These are phyloP conservation scores for Myxozyma neglecta DNA, from an alignment of 805 yeast species.

Conservation along the genomic window DNA sequence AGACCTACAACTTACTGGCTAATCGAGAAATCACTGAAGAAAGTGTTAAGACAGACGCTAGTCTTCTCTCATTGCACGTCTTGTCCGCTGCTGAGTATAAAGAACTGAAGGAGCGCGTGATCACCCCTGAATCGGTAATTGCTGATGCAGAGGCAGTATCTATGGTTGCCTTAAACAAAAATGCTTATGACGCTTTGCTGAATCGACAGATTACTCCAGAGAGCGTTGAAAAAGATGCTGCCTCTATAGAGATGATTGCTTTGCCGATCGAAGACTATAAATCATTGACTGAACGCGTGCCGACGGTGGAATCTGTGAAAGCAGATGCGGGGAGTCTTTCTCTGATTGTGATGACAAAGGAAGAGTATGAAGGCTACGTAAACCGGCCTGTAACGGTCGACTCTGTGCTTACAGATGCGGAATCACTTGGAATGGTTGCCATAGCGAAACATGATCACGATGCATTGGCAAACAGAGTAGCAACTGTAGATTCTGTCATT, in stretches of 20 bases:
- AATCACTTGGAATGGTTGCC: slow-evolving; percentile 13
- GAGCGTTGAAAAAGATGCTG: slow-evolving; percentile 12
- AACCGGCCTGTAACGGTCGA: slow-evolving; percentile 6
- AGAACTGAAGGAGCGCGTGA: slow-evolving; percentile 2
- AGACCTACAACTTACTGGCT: neutral
- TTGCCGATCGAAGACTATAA: slow-evolving; percentile 35
- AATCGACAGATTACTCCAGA: slow-evolving; percentile 5
- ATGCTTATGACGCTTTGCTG: neutral
- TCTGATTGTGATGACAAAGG: slow-evolving; percentile 30
- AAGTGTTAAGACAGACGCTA: slow-evolving; percentile 4
- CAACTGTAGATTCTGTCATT: slow-evolving; percentile 3
- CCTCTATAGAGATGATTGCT: slow-evolving; percentile 9
- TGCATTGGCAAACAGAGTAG: slow-evolving; percentile 9
- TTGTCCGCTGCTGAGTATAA: slow-evolving; percentile 17
- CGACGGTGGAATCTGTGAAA: slow-evolving; percentile 4
- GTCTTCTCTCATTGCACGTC: neutral
- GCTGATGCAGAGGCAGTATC: slow-evolving; percentile 5
- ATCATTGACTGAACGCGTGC: slow-evolving; percentile 12
- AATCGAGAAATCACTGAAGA: neutral
- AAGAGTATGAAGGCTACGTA: slow-evolving; percentile 27
- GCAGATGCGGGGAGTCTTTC: slow-evolving; percentile 6
- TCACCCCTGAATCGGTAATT: neutral
- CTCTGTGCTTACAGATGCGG: slow-evolving; percentile 8
- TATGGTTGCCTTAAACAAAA: neutral
- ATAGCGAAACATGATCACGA: slow-evolving; percentile 33